Percentiles rank a stretch among this genome's conserved stretches.
phyloP scores from a whole-genome alignment of 805 yeast genomes.

The Myxozyma vanderwaltii region DNA sequence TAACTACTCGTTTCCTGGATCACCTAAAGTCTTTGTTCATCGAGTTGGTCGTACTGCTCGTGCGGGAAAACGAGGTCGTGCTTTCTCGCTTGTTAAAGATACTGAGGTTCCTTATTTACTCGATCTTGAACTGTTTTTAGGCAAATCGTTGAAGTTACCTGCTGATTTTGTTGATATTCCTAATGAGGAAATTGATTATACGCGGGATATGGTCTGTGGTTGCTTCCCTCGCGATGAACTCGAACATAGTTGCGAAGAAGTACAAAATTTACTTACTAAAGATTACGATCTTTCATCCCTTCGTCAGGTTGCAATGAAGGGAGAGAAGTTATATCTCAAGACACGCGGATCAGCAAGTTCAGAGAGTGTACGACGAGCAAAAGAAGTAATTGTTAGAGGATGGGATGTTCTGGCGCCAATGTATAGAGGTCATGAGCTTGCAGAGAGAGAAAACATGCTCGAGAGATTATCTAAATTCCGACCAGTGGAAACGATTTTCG shows the following conservation, averaged over 20 bases:
- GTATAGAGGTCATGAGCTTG: slow-evolving; percentile 44
- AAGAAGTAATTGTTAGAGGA: slow-evolving; percentile 58
- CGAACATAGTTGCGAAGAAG: slow-evolving; percentile 73
- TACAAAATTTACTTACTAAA: slow-evolving; percentile 58
- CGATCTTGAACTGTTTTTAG: slow-evolving; percentile 87
- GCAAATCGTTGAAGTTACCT: slow-evolving; percentile 73
- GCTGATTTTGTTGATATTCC: slow-evolving; percentile 41
- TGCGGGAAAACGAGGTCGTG: slow-evolving; percentile 98
- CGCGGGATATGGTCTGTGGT: slow-evolving; percentile 80
- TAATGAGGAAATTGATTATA: slow-evolving; percentile 62
- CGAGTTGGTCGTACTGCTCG: slow-evolving; percentile 99
- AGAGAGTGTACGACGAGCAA: slow-evolving; percentile 83
- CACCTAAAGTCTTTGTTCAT: slow-evolving; percentile 92
- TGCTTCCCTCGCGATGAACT: slow-evolving; percentile 71
- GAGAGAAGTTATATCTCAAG: slow-evolving; percentile 82
- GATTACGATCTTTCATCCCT: slow-evolving; percentile 69
- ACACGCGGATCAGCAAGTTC: slow-evolving; percentile 84
- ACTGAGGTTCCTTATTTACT: slow-evolving; percentile 85
- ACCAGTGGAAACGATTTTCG: slow-evolving; percentile 90
- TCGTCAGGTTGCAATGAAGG: slow-evolving; percentile 75
- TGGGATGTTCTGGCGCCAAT: slow-evolving; percentile 89
- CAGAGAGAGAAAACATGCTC: slow-evolving; percentile 66
- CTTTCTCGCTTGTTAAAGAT: slow-evolving; percentile 83
- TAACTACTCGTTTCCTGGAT: slow-evolving; percentile 85
- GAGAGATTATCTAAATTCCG: slow-evolving; percentile 68